Evolutionary conservation across 148 eudicot species (phyloP), one percentile per base, ranked within the genome.

Genomic region (Heliosperma pusillum): DNA sequence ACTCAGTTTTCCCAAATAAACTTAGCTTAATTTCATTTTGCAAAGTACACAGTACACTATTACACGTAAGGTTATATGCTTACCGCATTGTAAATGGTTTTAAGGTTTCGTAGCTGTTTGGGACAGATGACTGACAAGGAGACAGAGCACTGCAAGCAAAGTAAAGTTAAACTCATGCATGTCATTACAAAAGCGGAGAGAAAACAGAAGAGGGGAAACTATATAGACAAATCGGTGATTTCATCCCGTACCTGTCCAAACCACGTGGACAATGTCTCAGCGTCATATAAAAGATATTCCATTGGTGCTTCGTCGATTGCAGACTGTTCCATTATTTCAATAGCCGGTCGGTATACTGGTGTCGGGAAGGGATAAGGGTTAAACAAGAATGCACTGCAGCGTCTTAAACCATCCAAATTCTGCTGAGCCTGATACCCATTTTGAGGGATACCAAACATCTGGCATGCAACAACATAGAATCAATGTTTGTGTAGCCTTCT

Each of bases 61-160:
- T 36, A 36, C 42, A 64, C 44, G 30, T 30, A 75, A 22, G 62
- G 24, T 60, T 30, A 53, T 26, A 67, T 69, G 63, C 78, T 86
- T 89, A 94, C 98, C 88, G 89, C 92, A 73, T 82, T 81, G 75
- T 85, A 94, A 77, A 94, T 83, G 68, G 85, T 89, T 85, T 65
- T 90, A 58, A 90, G 88, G 82, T 92, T 92, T 60, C 83, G 92
- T 74, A 90, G 85, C 76, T 83, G 88, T 71, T 87, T 90, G 33
- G 98, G 97, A 81, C 89, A 89, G 60, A 94, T 87, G 75, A 94
- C 96, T 25, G 98, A 94, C 58, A 94, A 85, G 66, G 97, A 88
- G 76, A 90, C 83, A 55, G 91, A 86, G 72, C 92, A 88, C 98
- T 94, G 93, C 91, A 87, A 65, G 67, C 69, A 80, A 79, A 70